These are phyloP conservation scores for Talaromyces sp. DNA, from an alignment of 2,329 filamentous ascomycete species.

Conservation along the genomic window DNA sequence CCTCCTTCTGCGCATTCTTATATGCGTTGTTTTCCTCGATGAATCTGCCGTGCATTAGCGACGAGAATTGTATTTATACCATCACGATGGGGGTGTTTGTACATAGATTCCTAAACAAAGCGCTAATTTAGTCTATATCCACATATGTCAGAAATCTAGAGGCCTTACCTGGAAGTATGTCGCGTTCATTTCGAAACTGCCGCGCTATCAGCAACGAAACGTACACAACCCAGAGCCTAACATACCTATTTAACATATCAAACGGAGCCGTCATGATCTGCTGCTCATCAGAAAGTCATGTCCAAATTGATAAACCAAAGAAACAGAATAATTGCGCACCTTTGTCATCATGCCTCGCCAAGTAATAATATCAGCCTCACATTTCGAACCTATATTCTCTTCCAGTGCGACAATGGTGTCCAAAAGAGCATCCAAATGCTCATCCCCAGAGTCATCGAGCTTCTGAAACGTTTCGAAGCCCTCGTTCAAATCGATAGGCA, in stretches of 20 bases:
- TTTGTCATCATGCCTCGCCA: slow-evolving; percentile 99
- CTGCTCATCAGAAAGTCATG: background rate
- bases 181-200: slow-evolving; percentile 91
- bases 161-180: slow-evolving; percentile 72
- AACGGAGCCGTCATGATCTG: slow-evolving; percentile 83
- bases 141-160: background rate
- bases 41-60: slow-evolving; percentile 53
- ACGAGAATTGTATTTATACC: background rate
- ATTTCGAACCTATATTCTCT: slow-evolving; percentile 58
- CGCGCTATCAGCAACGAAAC: slow-evolving; percentile 11
- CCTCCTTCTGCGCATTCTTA: slow-evolving; percentile 58
- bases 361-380: slow-evolving; percentile 75
- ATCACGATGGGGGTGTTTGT: slow-evolving; percentile 19
- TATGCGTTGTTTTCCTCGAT: slow-evolving; percentile 84
- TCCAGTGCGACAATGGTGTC: slow-evolving; percentile 71
- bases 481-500: slow-evolving; percentile 68
- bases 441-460: slow-evolving; percentile 74
- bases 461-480: slow-evolving; percentile 81
- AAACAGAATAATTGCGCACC: slow-evolving; percentile 42
- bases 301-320: background rate
- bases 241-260: slow-evolving; percentile 71
- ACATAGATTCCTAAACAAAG: slow-evolving; percentile 50
- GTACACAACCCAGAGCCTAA: slow-evolving; percentile 13
- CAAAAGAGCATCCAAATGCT: slow-evolving; percentile 80
- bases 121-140: slow-evolving; percentile 15